Base-by-base conservation (phyloP, 148 eudicot species). In the Rhododendron vialii region DNA sequence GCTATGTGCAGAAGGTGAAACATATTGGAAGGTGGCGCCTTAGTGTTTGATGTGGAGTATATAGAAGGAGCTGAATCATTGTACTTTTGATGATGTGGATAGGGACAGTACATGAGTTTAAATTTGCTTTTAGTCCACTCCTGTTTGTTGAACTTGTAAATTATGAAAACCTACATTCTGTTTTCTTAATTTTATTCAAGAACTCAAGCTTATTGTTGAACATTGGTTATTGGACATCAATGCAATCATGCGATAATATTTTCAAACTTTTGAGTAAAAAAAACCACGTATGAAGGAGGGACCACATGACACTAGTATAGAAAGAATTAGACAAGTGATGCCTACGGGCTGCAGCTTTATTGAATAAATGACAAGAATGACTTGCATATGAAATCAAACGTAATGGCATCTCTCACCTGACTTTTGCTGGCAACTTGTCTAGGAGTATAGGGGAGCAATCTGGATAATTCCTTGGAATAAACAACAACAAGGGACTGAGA, bases 381-480 rank as follows among this genome's bases (percentile, higher is more conserved):
- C 65, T 50, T 51, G 30, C 45, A 47, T 80, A 74, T 77, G 79
- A 51, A 73, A 43, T 7, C 11, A 71, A 69, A 7, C 36, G 17
- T 8, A 18, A 71, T 48, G 53, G 15, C n/a, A 82, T 35, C 71
- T 82, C 88, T 89, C 88, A 96, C 98, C 98, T 93, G 87, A 90
- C 90, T 86, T 91, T 92, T 81, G 88, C 93, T 26, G 98, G 96
- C 84, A 96, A 92, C 89, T 94, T 93, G 87, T 96, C 98, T 91
- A 96, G 78, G 86, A 96, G 89, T 73, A 93, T 80, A 38, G 98
- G 98, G 82, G 95, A 93, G 85, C 92, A 93, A 89, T 92, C 90
- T 79, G 98, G 98, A 90, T 96, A 96, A 89, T 93, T 93, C 50
- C 88, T 90, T 57, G 98, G 98, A 91, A 96, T 89, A 77, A 96